Conservation (phyloP, 495 filamentous ascomycete genomes). For the Cudoniella acicularis region DNA sequence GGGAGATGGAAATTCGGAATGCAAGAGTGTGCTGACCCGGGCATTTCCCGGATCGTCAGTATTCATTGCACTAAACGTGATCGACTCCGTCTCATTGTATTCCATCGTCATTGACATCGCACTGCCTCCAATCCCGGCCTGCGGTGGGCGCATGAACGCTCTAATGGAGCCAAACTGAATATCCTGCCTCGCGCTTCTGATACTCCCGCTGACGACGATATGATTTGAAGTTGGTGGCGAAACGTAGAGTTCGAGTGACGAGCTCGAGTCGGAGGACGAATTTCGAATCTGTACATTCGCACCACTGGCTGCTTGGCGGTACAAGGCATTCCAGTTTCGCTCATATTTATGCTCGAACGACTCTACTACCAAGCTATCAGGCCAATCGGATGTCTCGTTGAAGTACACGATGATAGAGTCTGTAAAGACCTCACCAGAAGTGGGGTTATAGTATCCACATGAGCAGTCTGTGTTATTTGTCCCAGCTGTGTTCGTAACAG, state of each 20-base stretch:
- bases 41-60: conserved; percentile 27
- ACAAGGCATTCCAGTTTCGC: conserved; percentile 34
- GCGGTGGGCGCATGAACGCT: conserved; percentile 26
- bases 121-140: conserved; percentile 24
- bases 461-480: conserved; percentile 31
- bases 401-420: conserved; percentile 41
- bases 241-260: not conserved
- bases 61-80: conserved; percentile 35
- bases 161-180: conserved; percentile 39
- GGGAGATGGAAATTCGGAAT: conserved; percentile 27
- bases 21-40: conserved; percentile 33
- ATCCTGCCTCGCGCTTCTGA: conserved; percentile 32
- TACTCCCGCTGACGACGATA: conserved; percentile 30
- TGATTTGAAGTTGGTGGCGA: conserved; percentile 25
- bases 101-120: conserved; percentile 35
- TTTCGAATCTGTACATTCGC: conserved; percentile 29
- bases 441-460: conserved; percentile 36
- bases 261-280: conserved; percentile 1
- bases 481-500: too few relatives aligned
- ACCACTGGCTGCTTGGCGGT: conserved; percentile 31
- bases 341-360: conserved; percentile 34
- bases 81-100: conserved; percentile 34
- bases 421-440: conserved; percentile 30
- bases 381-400: conserved; percentile 33
- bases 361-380: conserved; percentile 25